Evolutionary conservation across 371 early-diverging fungal genomes (phyloP).

Genomic region (Mortierella polycephala): DNA sequence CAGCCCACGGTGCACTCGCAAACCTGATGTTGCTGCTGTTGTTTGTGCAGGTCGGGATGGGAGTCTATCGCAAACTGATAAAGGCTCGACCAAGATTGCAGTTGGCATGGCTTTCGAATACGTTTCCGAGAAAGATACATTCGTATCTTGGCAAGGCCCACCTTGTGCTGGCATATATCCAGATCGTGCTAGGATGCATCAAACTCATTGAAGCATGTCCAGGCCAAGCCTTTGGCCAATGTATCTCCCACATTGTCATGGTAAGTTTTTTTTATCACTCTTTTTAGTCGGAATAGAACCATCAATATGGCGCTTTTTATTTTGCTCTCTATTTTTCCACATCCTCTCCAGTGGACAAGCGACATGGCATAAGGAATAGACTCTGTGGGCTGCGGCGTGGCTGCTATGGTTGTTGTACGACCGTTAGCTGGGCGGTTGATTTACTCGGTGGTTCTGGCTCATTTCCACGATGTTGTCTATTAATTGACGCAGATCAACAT

Average conservation of each 20-base stretch:
- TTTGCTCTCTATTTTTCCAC: no score
- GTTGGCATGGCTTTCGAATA: constrained; percentile 21
- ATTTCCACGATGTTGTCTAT: no score
- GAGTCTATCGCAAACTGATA: constrained; percentile 43
- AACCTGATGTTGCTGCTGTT: constrained; percentile 33
- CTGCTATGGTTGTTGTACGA: no score
- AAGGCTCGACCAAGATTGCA: constrained; percentile 30
- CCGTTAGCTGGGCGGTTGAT: no score
- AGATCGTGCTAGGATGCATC: constrained; percentile 41
- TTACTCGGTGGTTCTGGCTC: no score
- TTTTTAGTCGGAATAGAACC: no score
- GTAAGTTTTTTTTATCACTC: constrained; percentile 10
- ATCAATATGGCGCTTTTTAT: not conserved
- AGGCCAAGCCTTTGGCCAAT: constrained; percentile 48
- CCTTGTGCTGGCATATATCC: constrained; percentile 37
- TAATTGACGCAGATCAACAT: no score
- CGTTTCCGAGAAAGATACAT: constrained; percentile 24
- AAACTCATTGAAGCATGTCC: constrained; percentile 37
- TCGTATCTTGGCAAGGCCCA: constrained; percentile 44
- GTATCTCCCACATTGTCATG: constrained; percentile 51
- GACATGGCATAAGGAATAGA: no score
- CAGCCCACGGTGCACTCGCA: constrained; percentile 42
- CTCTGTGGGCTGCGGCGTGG: no score
- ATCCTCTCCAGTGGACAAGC: no score
- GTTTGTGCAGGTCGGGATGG: constrained; percentile 44